Base-by-base conservation (phyloP, 345 rosid genomes). In the Fremontodendron californicum region DNA sequence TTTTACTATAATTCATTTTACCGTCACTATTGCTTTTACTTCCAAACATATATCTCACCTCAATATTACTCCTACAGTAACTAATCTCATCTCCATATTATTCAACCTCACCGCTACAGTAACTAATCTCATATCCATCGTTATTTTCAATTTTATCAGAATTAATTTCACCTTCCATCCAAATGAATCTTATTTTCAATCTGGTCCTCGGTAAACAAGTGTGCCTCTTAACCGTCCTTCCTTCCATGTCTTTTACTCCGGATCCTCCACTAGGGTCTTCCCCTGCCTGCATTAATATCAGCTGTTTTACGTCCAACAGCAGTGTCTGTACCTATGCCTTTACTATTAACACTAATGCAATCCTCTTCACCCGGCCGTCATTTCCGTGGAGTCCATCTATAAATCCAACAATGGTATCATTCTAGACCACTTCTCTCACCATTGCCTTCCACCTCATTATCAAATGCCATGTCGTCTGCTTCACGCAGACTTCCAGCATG, bases 401-500 rank as follows among this genome's bases (percentile, higher is more conserved):
- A 11, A 82, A 51, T 69, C 73, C 71, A 40, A 42, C 57, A 48
- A 64, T 54, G n/a, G 81, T 77, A 48, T n/a, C n/a, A n/a, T n/a
- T 54, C 77, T 13, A 46, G n/a, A 4, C 60, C 78, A 43, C 42
- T 6, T 49, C 48, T 78, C 46, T 62, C 79, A 33, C 80, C 81
- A 43, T 8, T 81, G 78, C 79, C 76, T 48, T 79, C 89, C 10
- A 18, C 75, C 31, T 71, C 81, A 18, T 83, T 72, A 12, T 69
- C 64, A 9, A 68, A 77, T 55, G 68, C 74, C 31, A 57, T 79
- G n/a, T n/a, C n/a, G 37, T 79, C 86, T 76, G 78, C 74, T 70
- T 75, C 81, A 25, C 78, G 66, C 7, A 86, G 93, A 81, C 79
- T 75, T 76, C 80, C 90, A 45, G 78, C 77, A 13, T 88, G 94